Conservation (phyloP, 2,329 filamentous ascomycete species). For the Fusarium sulawesiense region DNA sequence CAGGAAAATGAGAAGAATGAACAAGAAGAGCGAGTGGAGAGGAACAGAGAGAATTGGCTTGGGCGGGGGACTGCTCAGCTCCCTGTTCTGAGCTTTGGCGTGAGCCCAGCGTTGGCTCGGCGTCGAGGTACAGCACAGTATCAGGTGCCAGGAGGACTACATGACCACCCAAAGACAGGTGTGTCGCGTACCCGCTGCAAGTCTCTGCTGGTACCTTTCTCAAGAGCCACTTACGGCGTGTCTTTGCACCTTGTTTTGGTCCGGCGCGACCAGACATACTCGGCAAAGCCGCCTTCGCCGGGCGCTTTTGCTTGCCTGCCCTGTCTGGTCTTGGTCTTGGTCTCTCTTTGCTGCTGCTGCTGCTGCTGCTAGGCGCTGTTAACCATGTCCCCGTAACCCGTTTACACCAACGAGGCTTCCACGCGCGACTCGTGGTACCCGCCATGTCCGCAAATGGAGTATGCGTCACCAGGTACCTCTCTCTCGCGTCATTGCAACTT, state of each 20-base stretch:
- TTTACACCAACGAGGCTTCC: constrained; percentile 27
- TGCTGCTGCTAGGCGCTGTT: constrained; percentile 7
- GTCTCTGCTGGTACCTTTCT: constrained; percentile 50
- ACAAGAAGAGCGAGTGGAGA: constrained; percentile 47
- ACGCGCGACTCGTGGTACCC: constrained; percentile 42
- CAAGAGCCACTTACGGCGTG: constrained; percentile 44
- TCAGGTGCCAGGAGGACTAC: constrained; percentile 50
- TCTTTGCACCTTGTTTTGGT: constrained; percentile 45
- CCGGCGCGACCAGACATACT: constrained; percentile 44
- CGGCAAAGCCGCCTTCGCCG: constrained; percentile 40
- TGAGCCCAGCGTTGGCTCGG: constrained; percentile 30
- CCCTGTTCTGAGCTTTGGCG: constrained; percentile 43
- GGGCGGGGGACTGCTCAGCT: constrained; percentile 49
- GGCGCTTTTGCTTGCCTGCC: constrained; percentile 39
- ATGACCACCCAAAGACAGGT: constrained; percentile 50
- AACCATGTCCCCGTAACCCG: constrained; percentile 12
- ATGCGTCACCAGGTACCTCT: constrained; percentile 42
- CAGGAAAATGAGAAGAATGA: constrained; percentile 30
- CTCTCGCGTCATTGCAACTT: constrained; percentile 15
- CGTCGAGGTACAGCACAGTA: constrained; percentile 54
- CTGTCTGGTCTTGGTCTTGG: constrained; percentile 9
- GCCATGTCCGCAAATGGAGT: constrained; percentile 43
- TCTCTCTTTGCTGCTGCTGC: background rate
- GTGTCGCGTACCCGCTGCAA: constrained; percentile 53
- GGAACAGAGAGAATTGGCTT: constrained; percentile 41